These are phyloP conservation scores for Cylindrotheca closterium DNA, from an alignment of 108 stramenopile genomes.

Conservation along the genomic window DNA sequence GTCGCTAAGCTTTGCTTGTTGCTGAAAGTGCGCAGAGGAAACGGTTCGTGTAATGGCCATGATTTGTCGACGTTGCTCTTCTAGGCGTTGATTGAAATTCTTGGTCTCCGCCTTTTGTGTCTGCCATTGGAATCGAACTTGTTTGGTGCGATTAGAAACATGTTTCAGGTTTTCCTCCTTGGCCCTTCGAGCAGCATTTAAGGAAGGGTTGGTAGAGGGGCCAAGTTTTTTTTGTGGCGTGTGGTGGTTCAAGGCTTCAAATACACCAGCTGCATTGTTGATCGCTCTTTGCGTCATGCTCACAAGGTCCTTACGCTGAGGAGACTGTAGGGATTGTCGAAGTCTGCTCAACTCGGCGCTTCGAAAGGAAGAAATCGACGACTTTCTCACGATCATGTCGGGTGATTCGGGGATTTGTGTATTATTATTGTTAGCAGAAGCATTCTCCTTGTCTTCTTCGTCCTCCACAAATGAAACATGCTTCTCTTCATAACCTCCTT, in stretches of 20 bases:
- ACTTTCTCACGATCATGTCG: background rate
- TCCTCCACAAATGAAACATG: constrained; percentile 18
- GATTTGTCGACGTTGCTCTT: constrained; percentile 57
- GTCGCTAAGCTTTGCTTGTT: constrained; percentile 48
- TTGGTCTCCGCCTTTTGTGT: constrained; percentile 54
- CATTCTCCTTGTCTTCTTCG: constrained; percentile 34
- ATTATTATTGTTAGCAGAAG: background rate
- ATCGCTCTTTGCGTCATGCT: constrained; percentile 42
- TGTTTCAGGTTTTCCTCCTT: constrained; percentile 20
- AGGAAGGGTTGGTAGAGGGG: constrained; percentile 10
- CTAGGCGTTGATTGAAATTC: constrained; percentile 49
- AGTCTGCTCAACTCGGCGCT: constrained; percentile 30
- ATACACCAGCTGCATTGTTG: constrained; percentile 34
- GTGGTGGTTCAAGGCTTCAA: constrained; percentile 5
- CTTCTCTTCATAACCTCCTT: constrained; percentile 8
- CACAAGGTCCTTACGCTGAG: constrained; percentile 23
- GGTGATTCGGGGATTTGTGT: background rate
- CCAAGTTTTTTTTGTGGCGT: too few relatives aligned
- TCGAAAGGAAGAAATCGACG: constrained; percentile 10
- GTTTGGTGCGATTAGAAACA: constrained; percentile 13
- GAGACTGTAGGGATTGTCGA: constrained; percentile 22
- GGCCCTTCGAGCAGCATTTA: constrained; percentile 41
- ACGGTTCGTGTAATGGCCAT: constrained; percentile 59
- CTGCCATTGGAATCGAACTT: constrained; percentile 58
- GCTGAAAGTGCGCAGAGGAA: constrained; percentile 53